Percentiles rank a stretch among this genome's conserved stretches.
phyloP scores from a whole-genome alignment of 768 basidiomycete genomes.

The Xanthoconium stramineum region DNA sequence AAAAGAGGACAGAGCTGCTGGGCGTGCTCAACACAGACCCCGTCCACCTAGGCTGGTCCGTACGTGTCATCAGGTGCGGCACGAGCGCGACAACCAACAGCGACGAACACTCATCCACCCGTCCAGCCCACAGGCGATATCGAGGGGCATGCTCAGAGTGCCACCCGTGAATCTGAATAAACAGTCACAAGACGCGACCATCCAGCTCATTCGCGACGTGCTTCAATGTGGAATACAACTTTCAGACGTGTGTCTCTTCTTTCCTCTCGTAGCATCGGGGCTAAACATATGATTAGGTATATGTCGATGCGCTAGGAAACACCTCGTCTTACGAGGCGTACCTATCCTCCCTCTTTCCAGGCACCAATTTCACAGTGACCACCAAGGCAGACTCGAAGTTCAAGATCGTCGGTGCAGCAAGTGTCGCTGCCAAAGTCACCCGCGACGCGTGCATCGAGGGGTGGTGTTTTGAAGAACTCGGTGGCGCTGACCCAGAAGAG shows the following conservation, averaged over 20 bases:
- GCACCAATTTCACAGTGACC: conserved; percentile 82
- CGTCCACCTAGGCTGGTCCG: conserved; percentile 75
- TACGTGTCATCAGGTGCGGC: conserved; percentile 65
- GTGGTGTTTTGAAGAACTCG: conserved; percentile 76
- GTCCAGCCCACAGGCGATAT: conserved; percentile 84
- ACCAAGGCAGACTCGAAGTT: conserved; percentile 94
- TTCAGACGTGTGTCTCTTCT: conserved; percentile 53
- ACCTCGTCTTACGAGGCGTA: conserved; percentile 83
- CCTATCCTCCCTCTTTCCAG: conserved; percentile 77
- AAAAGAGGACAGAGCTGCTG: conserved; percentile 62
- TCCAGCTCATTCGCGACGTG: conserved; percentile 82
- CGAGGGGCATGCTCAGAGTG: conserved; percentile 81
- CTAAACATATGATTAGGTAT: conserved; percentile 52
- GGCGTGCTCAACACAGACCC: conserved; percentile 67
- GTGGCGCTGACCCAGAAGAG: conserved; percentile 13
- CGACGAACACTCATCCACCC: conserved; percentile 1
- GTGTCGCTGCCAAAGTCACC: conserved; percentile 97
- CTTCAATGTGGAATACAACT: conserved; percentile 77
- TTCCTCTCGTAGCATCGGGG: neutral
- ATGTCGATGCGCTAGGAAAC: conserved; percentile 92
- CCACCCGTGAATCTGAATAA: conserved; percentile 85
- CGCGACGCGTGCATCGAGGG: conserved; percentile 85
- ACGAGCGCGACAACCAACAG: neutral
- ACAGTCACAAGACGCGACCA: conserved; percentile 86
- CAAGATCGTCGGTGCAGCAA: conserved; percentile 96